Evolutionary conservation across 2,329 filamentous ascomycete genomes (phyloP).

Genomic region (Dichotomopilus funicola): DNA sequence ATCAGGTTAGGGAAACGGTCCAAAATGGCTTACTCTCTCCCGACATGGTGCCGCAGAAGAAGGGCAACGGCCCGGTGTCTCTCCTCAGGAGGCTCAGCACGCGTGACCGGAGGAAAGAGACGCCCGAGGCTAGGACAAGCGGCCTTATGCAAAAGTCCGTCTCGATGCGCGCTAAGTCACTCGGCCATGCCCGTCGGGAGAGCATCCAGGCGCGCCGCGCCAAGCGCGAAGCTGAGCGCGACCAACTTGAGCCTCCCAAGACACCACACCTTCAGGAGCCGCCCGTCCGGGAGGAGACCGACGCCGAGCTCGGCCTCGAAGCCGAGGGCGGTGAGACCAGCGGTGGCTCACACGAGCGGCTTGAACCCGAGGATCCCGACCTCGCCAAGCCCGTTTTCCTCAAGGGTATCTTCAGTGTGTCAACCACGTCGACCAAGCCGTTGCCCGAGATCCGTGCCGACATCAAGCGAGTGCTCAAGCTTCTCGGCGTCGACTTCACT

Average conservation of each 20-base stretch:
- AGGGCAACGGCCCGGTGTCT: constrained; percentile 61
- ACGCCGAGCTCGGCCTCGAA: constrained; percentile 55
- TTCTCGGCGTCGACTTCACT: constrained; percentile 81
- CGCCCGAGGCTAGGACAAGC: constrained; percentile 45
- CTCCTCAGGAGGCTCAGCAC: constrained; percentile 88
- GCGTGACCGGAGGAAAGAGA: constrained; percentile 61
- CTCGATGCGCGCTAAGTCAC: constrained; percentile 72
- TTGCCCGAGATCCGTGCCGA: constrained; percentile 79
- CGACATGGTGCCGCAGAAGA: constrained; percentile 58
- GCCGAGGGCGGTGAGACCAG: constrained; percentile 32
- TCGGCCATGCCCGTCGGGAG: constrained; percentile 82
- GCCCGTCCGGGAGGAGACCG: constrained; percentile 86
- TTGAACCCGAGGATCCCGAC: constrained; percentile 56
- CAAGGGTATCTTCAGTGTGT: constrained; percentile 95
- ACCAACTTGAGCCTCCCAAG: constrained; percentile 16
- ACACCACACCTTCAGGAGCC: constrained; percentile 40
- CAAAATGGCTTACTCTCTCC: constrained; percentile 56
- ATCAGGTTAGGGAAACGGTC: constrained; percentile 70
- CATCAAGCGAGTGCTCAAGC: constrained; percentile 80
- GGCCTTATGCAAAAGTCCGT: constrained; percentile 51
- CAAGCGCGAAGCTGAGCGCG: constrained; percentile 42
- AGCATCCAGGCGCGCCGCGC: constrained; percentile 84
- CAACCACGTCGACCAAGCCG: constrained; percentile 89
- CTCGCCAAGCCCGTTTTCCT: constrained; percentile 90
- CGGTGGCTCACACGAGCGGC: constrained; percentile 52